phyloP scores from a whole-genome alignment of 1,139 yeast species.

The Citeromyces hawaiiensis region DNA sequence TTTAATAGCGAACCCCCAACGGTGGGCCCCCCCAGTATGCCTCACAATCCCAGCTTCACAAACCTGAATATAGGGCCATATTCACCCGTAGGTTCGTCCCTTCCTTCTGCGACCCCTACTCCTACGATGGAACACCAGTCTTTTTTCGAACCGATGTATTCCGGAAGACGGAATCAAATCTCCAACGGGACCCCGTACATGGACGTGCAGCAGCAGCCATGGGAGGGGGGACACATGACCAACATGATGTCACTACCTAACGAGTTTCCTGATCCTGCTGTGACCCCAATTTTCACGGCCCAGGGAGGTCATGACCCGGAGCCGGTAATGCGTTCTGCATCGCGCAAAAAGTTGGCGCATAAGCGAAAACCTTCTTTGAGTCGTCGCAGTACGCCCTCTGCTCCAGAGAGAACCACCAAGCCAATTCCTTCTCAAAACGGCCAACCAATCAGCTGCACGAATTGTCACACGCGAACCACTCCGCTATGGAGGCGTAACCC shows the following conservation, averaged over 20 bases:
- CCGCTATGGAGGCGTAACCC: conserved; percentile 94
- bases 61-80: not conserved
- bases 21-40: not conserved
- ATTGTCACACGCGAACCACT: conserved; percentile 86
- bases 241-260: not conserved
- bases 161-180: too few relatives aligned
- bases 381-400: not conserved
- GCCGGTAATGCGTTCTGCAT: not conserved
- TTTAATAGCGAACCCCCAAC: not conserved
- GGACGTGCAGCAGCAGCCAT: conserved; percentile 1
- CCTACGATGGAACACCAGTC: not conserved
- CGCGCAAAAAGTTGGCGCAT: not conserved
- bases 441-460: conserved; percentile 41
- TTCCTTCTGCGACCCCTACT: not conserved
- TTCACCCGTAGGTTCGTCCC: not conserved
- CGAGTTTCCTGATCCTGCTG: not conserved
- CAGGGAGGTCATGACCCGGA: not conserved
- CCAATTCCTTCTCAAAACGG: not conserved
- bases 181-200: not conserved
- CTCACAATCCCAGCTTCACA: not conserved
- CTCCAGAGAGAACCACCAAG: not conserved
- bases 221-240: not conserved
- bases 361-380: conserved; percentile 1
- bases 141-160: not conserved
- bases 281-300: not conserved